Evolutionary conservation across 148 eudicot species (phyloP).

Genomic region (Persicaria maculosa): DNA sequence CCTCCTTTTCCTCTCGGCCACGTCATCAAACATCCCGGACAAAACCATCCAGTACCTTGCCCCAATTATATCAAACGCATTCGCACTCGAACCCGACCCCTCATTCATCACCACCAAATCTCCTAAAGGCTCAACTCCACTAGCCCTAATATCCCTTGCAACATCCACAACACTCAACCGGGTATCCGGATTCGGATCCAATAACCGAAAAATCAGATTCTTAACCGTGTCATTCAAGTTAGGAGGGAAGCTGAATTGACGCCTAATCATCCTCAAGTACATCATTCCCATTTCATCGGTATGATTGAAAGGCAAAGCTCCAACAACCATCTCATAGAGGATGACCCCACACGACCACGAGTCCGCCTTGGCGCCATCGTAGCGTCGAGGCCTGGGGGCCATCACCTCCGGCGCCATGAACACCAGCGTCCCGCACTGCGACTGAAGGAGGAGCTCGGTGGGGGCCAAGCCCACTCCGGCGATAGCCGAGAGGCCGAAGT

Average conservation of each 20-base stretch:
- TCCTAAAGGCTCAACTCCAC: conserved; percentile 2
- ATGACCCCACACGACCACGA: conserved; percentile 80
- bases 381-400: conserved; percentile 24
- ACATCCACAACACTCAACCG: conserved; percentile 44
- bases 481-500: conserved; percentile 80
- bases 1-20: background rate
- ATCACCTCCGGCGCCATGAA: conserved; percentile 59
- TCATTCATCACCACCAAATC: background rate
- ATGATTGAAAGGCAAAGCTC: conserved; percentile 50
- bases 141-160: conserved; percentile 22
- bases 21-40: conserved; percentile 37
- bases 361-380: conserved; percentile 69
- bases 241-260: conserved; percentile 39
- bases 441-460: conserved; percentile 24
- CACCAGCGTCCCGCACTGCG: conserved; percentile 6
- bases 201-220: conserved; percentile 28
- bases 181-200: conserved; percentile 68
- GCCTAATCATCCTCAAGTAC: conserved; percentile 47
- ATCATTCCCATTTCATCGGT: conserved; percentile 32
- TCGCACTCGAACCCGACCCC: conserved; percentile 21
- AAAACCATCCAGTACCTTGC: conserved; percentile 65
- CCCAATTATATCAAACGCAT: conserved; percentile 72
- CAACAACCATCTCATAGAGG: conserved; percentile 45
- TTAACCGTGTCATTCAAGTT: conserved; percentile 39
- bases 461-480: background rate